phyloP scores from a whole-genome alignment of 192 early-diverging fungal genomes.

The Mortierella hygrophila region DNA sequence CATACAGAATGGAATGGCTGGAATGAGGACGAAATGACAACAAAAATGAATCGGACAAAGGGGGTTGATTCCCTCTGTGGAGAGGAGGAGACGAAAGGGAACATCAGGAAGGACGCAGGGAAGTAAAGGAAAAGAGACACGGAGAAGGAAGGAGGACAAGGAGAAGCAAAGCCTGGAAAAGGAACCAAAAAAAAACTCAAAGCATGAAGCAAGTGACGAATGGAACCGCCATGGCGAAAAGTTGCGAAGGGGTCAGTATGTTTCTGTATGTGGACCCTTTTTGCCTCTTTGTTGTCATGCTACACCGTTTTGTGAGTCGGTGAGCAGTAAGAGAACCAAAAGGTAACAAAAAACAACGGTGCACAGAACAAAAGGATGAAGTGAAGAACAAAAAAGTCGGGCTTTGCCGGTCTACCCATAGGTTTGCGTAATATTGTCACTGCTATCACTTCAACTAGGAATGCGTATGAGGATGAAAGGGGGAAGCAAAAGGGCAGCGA shows the following conservation, averaged over 20 bases:
- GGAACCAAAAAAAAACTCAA: not conserved
- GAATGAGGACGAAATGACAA: too few species aligned
- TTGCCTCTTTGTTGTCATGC: not conserved
- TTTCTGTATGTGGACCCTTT: slow-evolving; percentile 5
- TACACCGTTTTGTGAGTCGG: not conserved
- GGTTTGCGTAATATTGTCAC: not conserved
- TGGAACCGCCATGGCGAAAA: not conserved
- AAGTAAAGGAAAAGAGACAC: not conserved
- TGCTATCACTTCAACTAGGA: not conserved
- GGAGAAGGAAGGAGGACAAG: not conserved
- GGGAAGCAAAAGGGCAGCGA: too few species aligned
- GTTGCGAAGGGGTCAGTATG: not conserved
- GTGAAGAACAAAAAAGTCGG: not conserved
- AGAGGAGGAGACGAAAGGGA: not conserved
- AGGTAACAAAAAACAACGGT: not conserved
- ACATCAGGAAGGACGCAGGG: not conserved
- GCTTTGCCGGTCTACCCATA: not conserved
- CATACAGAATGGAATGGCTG: not conserved
- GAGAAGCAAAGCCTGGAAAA: not conserved
- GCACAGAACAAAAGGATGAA: not conserved
- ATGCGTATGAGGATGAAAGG: too few species aligned
- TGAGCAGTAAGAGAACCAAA: not conserved
- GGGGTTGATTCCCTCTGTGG: not conserved
- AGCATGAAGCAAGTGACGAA: not conserved
- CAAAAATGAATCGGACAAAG: not conserved